Conservation (phyloP, 2,329 filamentous ascomycete species). For the Phyllosticta citrichinensis region DNA sequence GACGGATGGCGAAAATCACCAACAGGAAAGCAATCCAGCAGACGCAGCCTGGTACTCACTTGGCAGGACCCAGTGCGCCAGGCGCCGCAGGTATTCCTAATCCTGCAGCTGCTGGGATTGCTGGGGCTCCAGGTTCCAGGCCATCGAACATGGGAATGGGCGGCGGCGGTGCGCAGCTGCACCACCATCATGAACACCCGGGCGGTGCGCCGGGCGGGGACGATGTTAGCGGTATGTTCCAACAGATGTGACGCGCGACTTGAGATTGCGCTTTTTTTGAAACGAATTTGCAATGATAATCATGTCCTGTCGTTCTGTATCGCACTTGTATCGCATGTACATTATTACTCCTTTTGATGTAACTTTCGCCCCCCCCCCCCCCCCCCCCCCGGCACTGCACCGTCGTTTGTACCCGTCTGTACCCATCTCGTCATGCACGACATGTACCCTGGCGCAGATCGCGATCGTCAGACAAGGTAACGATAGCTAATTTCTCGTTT, state of each 20-base stretch:
- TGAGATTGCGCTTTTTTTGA: constrained; percentile 15
- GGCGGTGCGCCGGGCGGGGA: constrained; percentile 59
- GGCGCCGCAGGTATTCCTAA: constrained; percentile 56
- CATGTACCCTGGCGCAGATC: constrained; percentile 16
- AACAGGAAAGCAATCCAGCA: constrained; percentile 64
- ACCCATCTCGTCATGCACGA: constrained; percentile 15
- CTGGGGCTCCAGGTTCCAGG: constrained; percentile 45
- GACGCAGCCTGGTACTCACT: constrained; percentile 51
- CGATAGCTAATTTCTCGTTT: constrained; percentile 35
- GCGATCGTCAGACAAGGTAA: constrained; percentile 19
- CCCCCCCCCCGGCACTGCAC: constrained; percentile 15
- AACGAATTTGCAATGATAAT: constrained; percentile 29
- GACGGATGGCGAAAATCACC: constrained; percentile 93
- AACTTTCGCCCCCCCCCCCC: constrained; percentile 21
- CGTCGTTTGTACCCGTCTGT: constrained; percentile 10
- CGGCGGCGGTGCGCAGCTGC: constrained; percentile 41
- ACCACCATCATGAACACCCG: constrained; percentile 64
- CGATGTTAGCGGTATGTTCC: constrained; percentile 95
- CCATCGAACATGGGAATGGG: constrained; percentile 61
- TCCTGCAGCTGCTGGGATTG: constrained; percentile 50
- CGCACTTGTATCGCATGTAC: constrained; percentile 28
- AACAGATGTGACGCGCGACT: constrained; percentile 66
- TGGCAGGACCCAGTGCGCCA: constrained; percentile 53
- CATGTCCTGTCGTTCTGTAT: constrained; percentile 27
- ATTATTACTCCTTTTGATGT: constrained; percentile 31